Evolutionary conservation across 768 basidiomycete genomes (phyloP).

Genomic region (Russula foetens): DNA sequence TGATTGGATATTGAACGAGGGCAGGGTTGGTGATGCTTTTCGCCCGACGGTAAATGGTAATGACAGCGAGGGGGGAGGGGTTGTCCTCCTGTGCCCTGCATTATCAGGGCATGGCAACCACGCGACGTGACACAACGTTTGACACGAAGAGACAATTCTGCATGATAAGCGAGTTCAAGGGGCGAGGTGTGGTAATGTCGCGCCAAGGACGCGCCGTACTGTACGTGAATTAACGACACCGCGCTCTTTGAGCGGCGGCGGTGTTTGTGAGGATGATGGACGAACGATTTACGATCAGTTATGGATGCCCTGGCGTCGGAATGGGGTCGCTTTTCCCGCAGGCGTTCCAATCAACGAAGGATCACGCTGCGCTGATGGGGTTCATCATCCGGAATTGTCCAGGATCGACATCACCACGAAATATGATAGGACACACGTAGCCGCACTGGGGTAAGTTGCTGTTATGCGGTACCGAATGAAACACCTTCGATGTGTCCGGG

Average conservation of each 20-base stretch:
- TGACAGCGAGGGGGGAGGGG: background rate
- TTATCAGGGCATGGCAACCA: background rate
- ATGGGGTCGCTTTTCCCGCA: too few species aligned
- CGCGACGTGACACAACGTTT: background rate
- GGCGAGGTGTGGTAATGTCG: background rate
- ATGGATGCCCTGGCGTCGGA: too few species aligned
- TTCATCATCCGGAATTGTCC: too few species aligned
- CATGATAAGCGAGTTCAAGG: background rate
- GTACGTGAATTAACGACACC: background rate
- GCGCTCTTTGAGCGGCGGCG: background rate
- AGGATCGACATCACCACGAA: too few species aligned
- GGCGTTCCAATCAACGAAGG: too few species aligned
- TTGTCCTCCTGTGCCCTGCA: background rate
- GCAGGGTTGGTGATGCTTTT: background rate
- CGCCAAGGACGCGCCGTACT: background rate
- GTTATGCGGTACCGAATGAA: background rate
- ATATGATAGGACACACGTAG: too few species aligned
- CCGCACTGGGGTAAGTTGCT: background rate
- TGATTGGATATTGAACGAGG: background rate
- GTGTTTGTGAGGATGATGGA: background rate
- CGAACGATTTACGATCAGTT: background rate
- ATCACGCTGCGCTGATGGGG: too few species aligned
- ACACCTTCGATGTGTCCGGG: background rate
- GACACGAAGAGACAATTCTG: background rate
- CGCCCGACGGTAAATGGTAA: background rate